Evolutionary conservation across 2,329 filamentous ascomycete species (phyloP).

Genomic region (Scedosporium minutisporum): DNA sequence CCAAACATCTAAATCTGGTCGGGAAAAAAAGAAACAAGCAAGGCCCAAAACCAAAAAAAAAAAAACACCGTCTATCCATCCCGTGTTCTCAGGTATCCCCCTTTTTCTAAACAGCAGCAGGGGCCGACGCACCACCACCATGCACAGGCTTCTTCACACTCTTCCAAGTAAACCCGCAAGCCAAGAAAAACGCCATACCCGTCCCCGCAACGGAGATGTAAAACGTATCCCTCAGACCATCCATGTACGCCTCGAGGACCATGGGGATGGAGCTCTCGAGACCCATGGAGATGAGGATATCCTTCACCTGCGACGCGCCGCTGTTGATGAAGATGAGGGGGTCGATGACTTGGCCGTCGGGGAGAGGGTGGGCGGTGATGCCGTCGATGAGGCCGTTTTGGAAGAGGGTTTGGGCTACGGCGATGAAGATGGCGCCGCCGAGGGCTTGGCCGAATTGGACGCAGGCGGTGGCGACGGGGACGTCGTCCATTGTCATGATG

Average conservation of each 20-base stretch:
- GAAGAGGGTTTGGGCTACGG: constrained; percentile 58
- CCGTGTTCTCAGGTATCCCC: not conserved
- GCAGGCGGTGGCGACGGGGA: constrained; percentile 40
- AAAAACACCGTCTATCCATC: not conserved
- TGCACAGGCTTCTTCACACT: constrained; percentile 37
- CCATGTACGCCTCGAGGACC: constrained; percentile 39
- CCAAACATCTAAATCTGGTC: not conserved
- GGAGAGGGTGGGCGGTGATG: constrained; percentile 25
- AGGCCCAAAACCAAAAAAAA: not conserved
- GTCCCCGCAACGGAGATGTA: constrained; percentile 42
- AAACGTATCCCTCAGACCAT: constrained; percentile 38
- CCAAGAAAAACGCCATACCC: constrained; percentile 32
- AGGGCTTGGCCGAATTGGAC: constrained; percentile 55
- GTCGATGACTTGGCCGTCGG: constrained; percentile 31
- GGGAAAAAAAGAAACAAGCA: not conserved
- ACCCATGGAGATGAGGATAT: constrained; percentile 30
- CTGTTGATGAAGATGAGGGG: constrained; percentile 38
- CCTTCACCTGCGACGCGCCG: constrained; percentile 39
- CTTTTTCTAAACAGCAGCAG: constrained; percentile 13
- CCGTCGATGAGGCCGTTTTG: constrained; percentile 50
- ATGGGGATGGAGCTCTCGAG: constrained; percentile 29
- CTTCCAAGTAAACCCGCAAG: constrained; percentile 39
- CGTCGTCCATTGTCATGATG: constrained; percentile 34
- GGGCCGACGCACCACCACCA: constrained; percentile 16
- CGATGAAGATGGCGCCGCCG: constrained; percentile 56